Evolutionary conservation across 371 early-diverging fungal genomes (phyloP), one percentile per base, ranked within the genome.

Genomic region (Mortierella sp.): DNA sequence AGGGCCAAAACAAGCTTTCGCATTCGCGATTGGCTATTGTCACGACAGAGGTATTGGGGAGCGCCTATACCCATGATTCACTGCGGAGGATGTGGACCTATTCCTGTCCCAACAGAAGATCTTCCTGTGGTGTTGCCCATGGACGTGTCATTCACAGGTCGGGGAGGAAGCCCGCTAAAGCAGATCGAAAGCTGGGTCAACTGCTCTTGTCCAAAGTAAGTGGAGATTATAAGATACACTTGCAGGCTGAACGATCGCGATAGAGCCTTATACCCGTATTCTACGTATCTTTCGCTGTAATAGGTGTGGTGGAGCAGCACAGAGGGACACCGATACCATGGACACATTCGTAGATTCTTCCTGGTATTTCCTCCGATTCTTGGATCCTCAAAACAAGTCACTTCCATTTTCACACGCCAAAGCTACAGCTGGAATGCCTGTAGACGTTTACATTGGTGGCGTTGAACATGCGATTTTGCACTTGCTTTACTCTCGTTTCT

Each of bases 11-110:
- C 88, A 0, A 88, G 91, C 87, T 98, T 91, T 77, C 91, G 93
- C 1, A 85, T 98, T 43, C 91, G 96, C 57, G 99, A 99, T 86
- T 99, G 99, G 99, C 88, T 99, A 0, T 84, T 99, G 14, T 98
- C 98, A 1, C 90, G 99, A 58, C 99, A 99, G 85, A 90, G 99
- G 37, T 97, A 96, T 78, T 99, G 99, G 99, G 99, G 99, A 12
- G 97, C 99, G 1, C 99, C 99, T 18, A 96, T 99, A 49, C 99
- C 99, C 4, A 90, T 99, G 26, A 88, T 98, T 35, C 97, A 98
- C 71, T 98, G 98, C 76, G 71, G 84, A 0, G 75, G 78, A 22
- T 98, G 98, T 83, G 92, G 96, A 18, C 90, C 90, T 3, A 96
- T 97, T 0, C 97, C 96, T 20, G 96, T 98, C 0, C 95, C 97